Percentiles rank a stretch among this genome's conserved stretches.
phyloP scores from a whole-genome alignment of 2,329 filamentous ascomycete species.

The Fonsecaea pugnacius region DNA sequence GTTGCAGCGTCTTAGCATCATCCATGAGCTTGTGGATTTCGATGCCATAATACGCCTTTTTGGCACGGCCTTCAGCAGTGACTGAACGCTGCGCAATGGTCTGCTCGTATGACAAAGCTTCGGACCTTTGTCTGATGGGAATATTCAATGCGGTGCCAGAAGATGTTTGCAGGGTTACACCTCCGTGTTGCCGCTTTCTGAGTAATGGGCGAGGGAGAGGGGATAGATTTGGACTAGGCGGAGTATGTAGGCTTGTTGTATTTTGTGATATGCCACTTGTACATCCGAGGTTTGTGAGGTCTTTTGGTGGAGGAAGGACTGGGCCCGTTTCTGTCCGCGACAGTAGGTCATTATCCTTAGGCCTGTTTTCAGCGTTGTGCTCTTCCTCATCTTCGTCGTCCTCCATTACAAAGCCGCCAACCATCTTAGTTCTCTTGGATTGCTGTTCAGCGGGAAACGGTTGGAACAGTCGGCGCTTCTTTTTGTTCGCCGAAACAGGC shows the following conservation, averaged over 20 bases:
- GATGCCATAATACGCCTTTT: slow-evolving; percentile 81
- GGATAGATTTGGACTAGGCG: slow-evolving; percentile 14
- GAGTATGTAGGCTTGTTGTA: not conserved
- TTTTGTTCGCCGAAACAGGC: slow-evolving; percentile 38
- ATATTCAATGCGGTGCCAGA: slow-evolving; percentile 55
- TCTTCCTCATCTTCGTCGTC: slow-evolving; percentile 46
- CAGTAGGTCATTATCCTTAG: not conserved
- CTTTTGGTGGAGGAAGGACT: slow-evolving; percentile 11
- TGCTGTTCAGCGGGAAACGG: slow-evolving; percentile 38
- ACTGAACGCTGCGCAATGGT: slow-evolving; percentile 59
- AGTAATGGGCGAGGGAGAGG: slow-evolving; percentile 28
- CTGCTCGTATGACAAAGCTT: slow-evolving; percentile 55
- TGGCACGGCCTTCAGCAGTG: slow-evolving; percentile 57
- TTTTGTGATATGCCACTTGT: slow-evolving; percentile 6
- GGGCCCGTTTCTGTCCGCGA: not conserved
- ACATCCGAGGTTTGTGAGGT: slow-evolving; percentile 8
- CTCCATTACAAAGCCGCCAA: slow-evolving; percentile 50
- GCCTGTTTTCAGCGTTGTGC: slow-evolving; percentile 6
- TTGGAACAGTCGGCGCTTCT: slow-evolving; percentile 49
- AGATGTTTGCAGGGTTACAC: slow-evolving; percentile 51
- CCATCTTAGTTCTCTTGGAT: slow-evolving; percentile 47
- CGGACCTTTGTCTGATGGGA: slow-evolving; percentile 43
- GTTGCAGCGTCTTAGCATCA: slow-evolving; percentile 64
- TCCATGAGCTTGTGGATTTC: slow-evolving; percentile 84
- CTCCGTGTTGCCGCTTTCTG: slow-evolving; percentile 26